Base-by-base conservation (phyloP, 176 grass and related monocot species). In the Aegilops speltoides region DNA sequence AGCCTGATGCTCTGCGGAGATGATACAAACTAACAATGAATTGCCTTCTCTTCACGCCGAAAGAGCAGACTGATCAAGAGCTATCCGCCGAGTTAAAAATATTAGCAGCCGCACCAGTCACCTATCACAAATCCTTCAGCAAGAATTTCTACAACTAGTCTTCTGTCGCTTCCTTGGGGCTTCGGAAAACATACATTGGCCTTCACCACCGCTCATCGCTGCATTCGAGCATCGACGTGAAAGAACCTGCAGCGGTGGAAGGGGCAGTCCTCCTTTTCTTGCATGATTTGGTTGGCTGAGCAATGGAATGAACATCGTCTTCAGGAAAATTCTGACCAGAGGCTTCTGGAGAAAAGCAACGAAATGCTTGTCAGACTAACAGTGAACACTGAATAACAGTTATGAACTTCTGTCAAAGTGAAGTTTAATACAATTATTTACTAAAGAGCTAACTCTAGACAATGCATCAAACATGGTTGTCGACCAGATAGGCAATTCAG, bases 321-420 rank as follows among this genome's bases (percentile, higher is more conserved):
- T 89, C 86, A 29, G 74, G 19, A 79, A 98, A 95, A 87, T 98
- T 98, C 75, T 98, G 96, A 86, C 84, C 96, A 14, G 88, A 95
- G 17, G 93, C 83, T 83, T 98, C 96, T 98, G 93, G 9, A 66
- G 14, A 79, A 72, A 77, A 73, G 15, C 17, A 83, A 85, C 13
- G 16, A 38, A n/a, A 90, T 46, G 16, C 61, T 25, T 56, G 60
- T 77, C 72, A 89, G 26, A 52, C 48, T 52, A 52, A 5, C 15
- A 48, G 46, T 48, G 46, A 48, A 14, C 45, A 48, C 45, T 48
- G 45, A 4, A 48, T 48, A 48, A 48, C 13, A 52, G 48, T 52
- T 52, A 0, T 52, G 15, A 52, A 52, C 48, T 52, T 52, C 17
- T 71, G 3, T 41, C 45, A 20, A 76, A 80, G 20, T 81, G 1